Evolutionary conservation across 1,284 basidiomycete genomes (phyloP), one percentile per base, ranked within the genome.

Genomic region (Pyrrhoderma lamaoense): DNA sequence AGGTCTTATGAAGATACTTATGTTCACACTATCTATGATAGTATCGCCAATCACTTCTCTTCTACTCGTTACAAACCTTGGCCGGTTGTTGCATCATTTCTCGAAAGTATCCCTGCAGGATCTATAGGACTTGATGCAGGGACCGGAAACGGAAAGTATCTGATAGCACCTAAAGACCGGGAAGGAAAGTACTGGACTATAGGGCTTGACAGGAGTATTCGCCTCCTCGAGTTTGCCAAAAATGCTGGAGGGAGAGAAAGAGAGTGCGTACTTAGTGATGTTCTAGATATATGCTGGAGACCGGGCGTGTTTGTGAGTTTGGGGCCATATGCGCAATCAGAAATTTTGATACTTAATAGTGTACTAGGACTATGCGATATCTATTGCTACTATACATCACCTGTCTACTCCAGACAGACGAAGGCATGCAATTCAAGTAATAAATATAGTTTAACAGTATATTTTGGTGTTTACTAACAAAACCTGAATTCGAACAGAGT

Each of bases 61-160:
- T 85, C 86, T 14, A 98, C 94, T 3, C 77, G 94, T 35, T 94
- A 97, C 73, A 97, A 97, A 86, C 93, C 93, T 54, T 99, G 95
- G 95, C 95, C 95, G 0, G 80, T 98, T 55, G 90, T 98, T 44
- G 77, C 85, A 8, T 65, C 70, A 16, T 99, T 98, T 64, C 74
- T 99, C 35, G 72, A 76, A 3, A 77, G 75, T 14, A 65, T 98
- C 1, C 82, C 89, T 2, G 67, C 80, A 7, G 86, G 91, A 19
- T 88, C 81, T 64, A 68, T 98, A 19, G 95, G 96, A 3, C 77
- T 97, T 13, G 96, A 99, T 66, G 85, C 92, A 9, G 96, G 96
- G 7, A 94, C 93, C 16, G 96, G 96, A 0, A 99, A 99, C 59
- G 96, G 96, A 42, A 98, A 98, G 75, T 98, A 98, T 66, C 77